Evolutionary conservation across 2,329 filamentous ascomycete genomes (phyloP), one percentile per base, ranked within the genome.

Genomic region (Alternaria hordeiaustralica): DNA sequence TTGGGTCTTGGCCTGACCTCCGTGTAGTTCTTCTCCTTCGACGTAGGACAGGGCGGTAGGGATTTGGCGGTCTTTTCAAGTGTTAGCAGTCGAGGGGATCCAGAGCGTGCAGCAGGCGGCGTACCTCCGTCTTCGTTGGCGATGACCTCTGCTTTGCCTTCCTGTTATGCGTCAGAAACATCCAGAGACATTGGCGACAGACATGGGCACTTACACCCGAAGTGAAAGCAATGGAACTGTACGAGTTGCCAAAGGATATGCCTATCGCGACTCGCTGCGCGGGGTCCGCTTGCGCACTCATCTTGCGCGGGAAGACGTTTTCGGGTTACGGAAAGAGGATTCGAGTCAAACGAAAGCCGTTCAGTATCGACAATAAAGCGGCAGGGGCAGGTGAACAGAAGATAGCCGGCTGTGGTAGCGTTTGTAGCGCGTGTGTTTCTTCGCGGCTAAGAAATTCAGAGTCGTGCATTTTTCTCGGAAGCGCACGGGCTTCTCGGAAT

Each of bases 181-280:
- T 28, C 20, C 9, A 28, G 8, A 30, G 9, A 6, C 7, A 6
- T 10, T 3, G 1, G 15, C 25, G 15, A 12, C 5, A 7, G 11
- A 4, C 12, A n/a, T 6, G 15, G 6, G 36, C 12, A 66, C 85
- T 69, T 81, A 88, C 87, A 67, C 82, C 82, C 66, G 90, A 88
- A 50, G 94, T 97, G 80, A 90, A 94, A 75, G 95, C 95, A 83
- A 99, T 97, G 65, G 94, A 97, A 85, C 93, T 96, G 89, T 97
- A 97, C 66, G 94, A 94, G 86, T 98, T 99, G 84, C 96, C 96
- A 86, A 98, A 97, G 72, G 94, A 92, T 79, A 99, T 94, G 81
- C 96, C 96, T 83, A 99, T 98, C 79, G 91, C 93, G 76, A 86
- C 86, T 75, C 87, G 83, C 81, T 87, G 84, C 74, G 77, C 81